Base-by-base conservation (phyloP, 176 grass and related monocot species). In the Canna indica region DNA sequence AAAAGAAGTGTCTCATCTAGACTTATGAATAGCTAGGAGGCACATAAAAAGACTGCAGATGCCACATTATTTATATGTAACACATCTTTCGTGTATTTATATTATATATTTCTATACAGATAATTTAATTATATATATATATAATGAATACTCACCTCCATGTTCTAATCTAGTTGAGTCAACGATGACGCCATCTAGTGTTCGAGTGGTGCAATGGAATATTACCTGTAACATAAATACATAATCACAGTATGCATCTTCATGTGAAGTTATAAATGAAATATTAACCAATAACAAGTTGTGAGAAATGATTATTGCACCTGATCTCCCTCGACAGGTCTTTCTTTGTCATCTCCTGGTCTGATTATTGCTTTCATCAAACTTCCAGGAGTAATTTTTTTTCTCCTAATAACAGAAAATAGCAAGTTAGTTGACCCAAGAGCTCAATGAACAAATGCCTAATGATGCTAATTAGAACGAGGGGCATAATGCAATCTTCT, bases 321-420 rank as follows among this genome's bases (percentile, higher is more conserved):
- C 94, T 90, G 89, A 77, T 97, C 94, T 54, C 89, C 94, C 0
- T 92, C 89, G 8, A 33, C 76, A 72, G 94, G 89, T 17, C 78
- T 92, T 1, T 25, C 80, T 22, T 83, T 67, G 36, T 86, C 84
- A 10, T 69, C 74, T 69, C 94, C 89, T 28, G 88, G 87, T 70
- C 86, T 75, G 67, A 97, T 74, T 27, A 81, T 70, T 26, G 84
- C 89, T 83, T 97, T 97, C 94, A 90, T 87, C 86, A 97, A 87
- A 73, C 88, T 85, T 83, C 89, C 93, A 29, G 85, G 85, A 42
- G 77, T 90, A 52, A 97, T 74, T 73, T 92, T 97, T 81, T 80
- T 74, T 60, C 88, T 97, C 93, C 93, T 97, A 73, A 68, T 61
- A 65, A 36, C 36, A 59, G 59, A 42, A 74, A 53, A 68, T 24